These are phyloP conservation scores for Beta vulgaris DNA, from an alignment of 148 eudicot genomes.

Conservation along the genomic window DNA sequence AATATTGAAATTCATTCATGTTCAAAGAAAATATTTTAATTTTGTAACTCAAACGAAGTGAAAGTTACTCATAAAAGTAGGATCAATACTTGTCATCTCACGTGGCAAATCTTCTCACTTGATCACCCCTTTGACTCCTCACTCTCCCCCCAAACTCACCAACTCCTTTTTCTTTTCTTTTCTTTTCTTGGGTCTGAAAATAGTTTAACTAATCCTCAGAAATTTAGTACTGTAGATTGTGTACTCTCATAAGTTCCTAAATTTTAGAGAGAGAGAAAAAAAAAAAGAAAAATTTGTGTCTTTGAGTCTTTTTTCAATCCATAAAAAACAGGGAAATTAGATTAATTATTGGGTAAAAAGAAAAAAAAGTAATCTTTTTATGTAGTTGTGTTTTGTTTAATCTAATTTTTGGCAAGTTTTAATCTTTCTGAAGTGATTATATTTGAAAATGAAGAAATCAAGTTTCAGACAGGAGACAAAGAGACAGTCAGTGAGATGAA, in stretches of 20 bases:
- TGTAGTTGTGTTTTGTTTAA: neutral
- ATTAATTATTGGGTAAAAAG: slow-evolving; percentile 16
- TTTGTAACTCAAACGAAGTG: no score
- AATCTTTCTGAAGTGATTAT: neutral
- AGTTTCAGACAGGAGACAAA: neutral
- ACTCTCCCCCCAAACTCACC: slow-evolving; percentile 6
- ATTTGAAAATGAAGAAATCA: neutral
- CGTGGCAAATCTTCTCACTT: slow-evolving; percentile 24
- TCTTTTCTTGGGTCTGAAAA: neutral
- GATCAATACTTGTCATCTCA: slow-evolving; percentile 24
- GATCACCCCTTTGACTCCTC: slow-evolving; percentile 13
- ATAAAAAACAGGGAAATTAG: neutral
- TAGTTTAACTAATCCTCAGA: neutral
- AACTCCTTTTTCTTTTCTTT: slow-evolving; percentile 2
- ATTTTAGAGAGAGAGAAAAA: neutral
- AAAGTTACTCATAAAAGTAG: neutral
- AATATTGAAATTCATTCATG: no score
- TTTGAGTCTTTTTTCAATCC: neutral
- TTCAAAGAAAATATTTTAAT: no score
- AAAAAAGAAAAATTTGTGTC: slow-evolving; percentile 1
- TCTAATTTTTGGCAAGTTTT: neutral
- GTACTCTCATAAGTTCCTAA: neutral
- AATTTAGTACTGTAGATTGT: neutral
- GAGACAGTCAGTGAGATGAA: neutral
- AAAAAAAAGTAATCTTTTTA: neutral